Evolutionary conservation across 1,284 basidiomycete genomes (phyloP).

Genomic region (Ceratobasidium sp.): DNA sequence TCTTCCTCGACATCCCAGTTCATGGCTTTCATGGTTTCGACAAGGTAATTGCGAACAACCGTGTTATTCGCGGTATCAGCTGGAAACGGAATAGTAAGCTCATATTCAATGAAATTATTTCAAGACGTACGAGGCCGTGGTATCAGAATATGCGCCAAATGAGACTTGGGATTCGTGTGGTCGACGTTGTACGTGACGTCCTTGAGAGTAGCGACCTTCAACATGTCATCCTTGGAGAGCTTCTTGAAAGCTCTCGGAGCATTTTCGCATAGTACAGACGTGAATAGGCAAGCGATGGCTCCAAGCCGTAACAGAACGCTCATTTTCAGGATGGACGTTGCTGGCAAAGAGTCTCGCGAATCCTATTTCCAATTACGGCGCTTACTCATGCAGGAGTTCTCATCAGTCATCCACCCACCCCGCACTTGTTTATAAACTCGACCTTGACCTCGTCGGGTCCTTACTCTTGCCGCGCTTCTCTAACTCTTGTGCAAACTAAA

Average conservation of each 20-base stretch:
- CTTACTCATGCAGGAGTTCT: background rate
- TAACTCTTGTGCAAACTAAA: background rate
- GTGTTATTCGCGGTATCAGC: conserved; percentile 81
- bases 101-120: background rate
- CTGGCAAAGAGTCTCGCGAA: conserved; percentile 19
- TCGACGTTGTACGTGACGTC: conserved; percentile 74
- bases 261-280: conserved; percentile 21
- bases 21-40: conserved; percentile 68
- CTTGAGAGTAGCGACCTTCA: conserved; percentile 58
- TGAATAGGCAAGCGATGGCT: conserved; percentile 14
- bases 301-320: background rate
- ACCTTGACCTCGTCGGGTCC: background rate
- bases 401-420: background rate
- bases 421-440: background rate
- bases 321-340: conserved; percentile 6
- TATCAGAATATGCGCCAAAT: conserved; percentile 81
- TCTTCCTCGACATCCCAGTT: conserved; percentile 90
- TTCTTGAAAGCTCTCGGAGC: conserved; percentile 31
- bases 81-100: conserved; percentile 48
- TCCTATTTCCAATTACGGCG: conserved; percentile 27
- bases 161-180: conserved; percentile 67
- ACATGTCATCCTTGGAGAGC: conserved; percentile 61
- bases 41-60: conserved; percentile 78
- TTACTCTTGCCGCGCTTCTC: background rate
- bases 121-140: conserved; percentile 73